Evolutionary conservation across 2,329 filamentous ascomycete genomes (phyloP).

Genomic region (Colletotrichum australisinense): DNA sequence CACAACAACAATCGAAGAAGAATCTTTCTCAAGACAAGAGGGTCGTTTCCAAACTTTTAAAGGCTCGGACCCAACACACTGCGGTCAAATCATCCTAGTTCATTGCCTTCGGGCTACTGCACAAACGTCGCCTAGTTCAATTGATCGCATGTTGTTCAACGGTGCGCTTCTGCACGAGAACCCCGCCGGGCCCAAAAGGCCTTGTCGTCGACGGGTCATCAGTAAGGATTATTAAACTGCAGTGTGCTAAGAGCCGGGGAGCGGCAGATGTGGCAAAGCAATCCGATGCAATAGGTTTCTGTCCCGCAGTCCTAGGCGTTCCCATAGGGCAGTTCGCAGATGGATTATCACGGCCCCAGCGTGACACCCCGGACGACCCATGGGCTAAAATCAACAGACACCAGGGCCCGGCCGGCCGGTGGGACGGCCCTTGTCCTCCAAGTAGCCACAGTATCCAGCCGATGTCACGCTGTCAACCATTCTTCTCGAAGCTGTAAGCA

Average conservation of each 20-base stretch:
- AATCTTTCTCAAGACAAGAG: background rate
- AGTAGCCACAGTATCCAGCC: background rate
- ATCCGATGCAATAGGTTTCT: background rate
- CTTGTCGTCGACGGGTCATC: background rate
- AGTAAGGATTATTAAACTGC: background rate
- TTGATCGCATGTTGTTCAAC: background rate
- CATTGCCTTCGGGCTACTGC: background rate
- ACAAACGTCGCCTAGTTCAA: background rate
- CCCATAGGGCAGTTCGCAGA: constrained; percentile 4
- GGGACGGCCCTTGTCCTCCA: background rate
- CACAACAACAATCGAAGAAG: no score
- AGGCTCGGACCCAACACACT: background rate
- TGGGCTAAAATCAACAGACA: background rate
- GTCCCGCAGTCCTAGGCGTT: background rate
- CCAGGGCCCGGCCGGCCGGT: background rate
- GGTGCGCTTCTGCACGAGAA: background rate
- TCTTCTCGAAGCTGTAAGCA: background rate
- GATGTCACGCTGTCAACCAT: constrained; percentile 9
- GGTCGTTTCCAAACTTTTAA: background rate
- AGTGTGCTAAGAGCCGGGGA: background rate
- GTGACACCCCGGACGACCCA: background rate
- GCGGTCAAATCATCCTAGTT: background rate
- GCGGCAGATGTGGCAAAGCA: constrained; percentile 5
- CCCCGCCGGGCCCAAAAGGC: background rate
- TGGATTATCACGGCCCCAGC: background rate